These are phyloP conservation scores for Ramaria sp. DNA, from an alignment of 768 basidiomycete species.

Conservation along the genomic window DNA sequence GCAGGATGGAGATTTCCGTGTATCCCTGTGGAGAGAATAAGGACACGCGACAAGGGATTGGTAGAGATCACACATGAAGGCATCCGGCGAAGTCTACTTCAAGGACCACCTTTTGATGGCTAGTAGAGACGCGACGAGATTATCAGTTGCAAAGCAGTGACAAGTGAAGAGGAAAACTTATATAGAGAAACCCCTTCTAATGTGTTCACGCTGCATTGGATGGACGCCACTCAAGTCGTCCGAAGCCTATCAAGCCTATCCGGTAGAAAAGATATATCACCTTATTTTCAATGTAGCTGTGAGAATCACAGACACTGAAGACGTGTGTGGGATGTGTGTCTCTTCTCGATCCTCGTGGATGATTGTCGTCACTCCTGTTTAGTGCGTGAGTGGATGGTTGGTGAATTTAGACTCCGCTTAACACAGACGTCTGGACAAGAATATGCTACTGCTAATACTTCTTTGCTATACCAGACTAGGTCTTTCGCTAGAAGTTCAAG, in stretches of 20 bases:
- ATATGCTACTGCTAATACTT: too few relatives aligned
- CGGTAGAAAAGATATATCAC: too few relatives aligned
- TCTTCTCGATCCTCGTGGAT: too few relatives aligned
- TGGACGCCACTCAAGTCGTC: slow-evolving; percentile 8
- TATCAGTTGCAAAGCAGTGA: slow-evolving; percentile 28
- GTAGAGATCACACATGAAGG: slow-evolving; percentile 50
- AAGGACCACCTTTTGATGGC: slow-evolving; percentile 91
- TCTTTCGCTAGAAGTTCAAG: too few relatives aligned
- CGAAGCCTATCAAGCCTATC: neutral
- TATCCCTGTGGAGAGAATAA: slow-evolving; percentile 54
- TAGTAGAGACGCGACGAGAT: slow-evolving; percentile 47
- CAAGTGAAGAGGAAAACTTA: slow-evolving; percentile 43
- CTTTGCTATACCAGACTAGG: too few relatives aligned
- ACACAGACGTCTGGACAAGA: neutral
- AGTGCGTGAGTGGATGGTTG: neutral
- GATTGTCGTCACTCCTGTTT: neutral
- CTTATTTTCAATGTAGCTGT: too few relatives aligned
- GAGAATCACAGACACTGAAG: too few relatives aligned
- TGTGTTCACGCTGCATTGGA: slow-evolving; percentile 64
- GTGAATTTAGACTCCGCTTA: neutral
- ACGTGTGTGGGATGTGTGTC: too few relatives aligned
- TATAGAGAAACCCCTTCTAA: slow-evolving; percentile 79
- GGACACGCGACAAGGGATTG: neutral
- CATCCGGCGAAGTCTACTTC: slow-evolving; percentile 88
- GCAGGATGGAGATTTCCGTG: slow-evolving; percentile 84